phyloP scores from a whole-genome alignment of 768 basidiomycete species.

The Chlorophyllum brunneum region DNA sequence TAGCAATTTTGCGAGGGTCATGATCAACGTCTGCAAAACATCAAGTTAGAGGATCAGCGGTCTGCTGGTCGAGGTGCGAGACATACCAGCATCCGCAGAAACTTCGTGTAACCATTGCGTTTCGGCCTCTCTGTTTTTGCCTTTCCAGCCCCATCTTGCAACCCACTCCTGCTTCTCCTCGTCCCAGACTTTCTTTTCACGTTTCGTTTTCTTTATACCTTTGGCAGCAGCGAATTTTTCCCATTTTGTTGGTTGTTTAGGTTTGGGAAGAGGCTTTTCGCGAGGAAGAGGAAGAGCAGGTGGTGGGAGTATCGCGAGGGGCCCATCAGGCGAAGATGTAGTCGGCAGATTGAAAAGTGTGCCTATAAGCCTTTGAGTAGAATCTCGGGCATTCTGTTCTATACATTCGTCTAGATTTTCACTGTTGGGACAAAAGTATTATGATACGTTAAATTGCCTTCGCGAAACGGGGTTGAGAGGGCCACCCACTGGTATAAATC shows the following conservation, averaged over 20 bases:
- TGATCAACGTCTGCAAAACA: slow-evolving; percentile 59
- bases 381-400: slow-evolving; percentile 71
- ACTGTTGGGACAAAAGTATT: slow-evolving; percentile 33
- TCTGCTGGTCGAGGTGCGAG: background rate
- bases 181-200: slow-evolving; percentile 86
- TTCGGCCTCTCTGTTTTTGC: slow-evolving; percentile 86
- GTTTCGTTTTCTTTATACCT: slow-evolving; percentile 79
- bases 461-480: background rate
- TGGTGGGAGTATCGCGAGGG: slow-evolving; percentile 75
- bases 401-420: slow-evolving; percentile 80
- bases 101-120: slow-evolving; percentile 92
- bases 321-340: slow-evolving; percentile 70
- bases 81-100: slow-evolving; percentile 78
- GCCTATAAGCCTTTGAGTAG: slow-evolving; percentile 77
- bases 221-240: slow-evolving; percentile 92
- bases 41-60: background rate
- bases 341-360: slow-evolving; percentile 83
- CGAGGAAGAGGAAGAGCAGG: slow-evolving; percentile 80
- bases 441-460: background rate
- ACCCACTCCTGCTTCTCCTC: slow-evolving; percentile 95
- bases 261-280: slow-evolving; percentile 89
- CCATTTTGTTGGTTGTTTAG: slow-evolving; percentile 94
- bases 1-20: slow-evolving; percentile 75
- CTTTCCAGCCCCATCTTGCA: slow-evolving; percentile 81
- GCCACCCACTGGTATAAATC: slow-evolving; percentile 72